These are phyloP conservation scores for Prunus yedoensis DNA, from an alignment of 331 rosid species.

Conservation along the genomic window DNA sequence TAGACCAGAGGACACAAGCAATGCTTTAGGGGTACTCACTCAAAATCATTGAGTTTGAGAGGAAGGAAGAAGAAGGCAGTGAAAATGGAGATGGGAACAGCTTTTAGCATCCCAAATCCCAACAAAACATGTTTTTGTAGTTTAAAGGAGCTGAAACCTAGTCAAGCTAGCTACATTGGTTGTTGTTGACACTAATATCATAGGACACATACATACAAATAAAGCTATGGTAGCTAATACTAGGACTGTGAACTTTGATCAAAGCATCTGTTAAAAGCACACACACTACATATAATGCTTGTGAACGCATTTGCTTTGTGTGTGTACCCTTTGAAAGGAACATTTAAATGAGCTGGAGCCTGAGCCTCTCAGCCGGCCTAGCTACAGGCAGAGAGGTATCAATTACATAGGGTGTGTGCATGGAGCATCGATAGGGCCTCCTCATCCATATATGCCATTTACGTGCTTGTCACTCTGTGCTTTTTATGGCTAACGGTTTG, in stretches of 20 bases:
- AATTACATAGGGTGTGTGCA: background rate
- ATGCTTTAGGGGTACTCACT: background rate
- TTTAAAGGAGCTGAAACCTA: slow-evolving; percentile 47
- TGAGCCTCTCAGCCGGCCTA: slow-evolving; percentile 57
- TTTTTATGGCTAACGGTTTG: slow-evolving; percentile 57
- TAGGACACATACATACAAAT: background rate
- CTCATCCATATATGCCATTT: slow-evolving; percentile 30
- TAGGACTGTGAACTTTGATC: background rate
- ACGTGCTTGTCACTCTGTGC: slow-evolving; percentile 39
- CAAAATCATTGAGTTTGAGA: background rate
- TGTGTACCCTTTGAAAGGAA: slow-evolving; percentile 29
- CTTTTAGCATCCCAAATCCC: slow-evolving; percentile 58
- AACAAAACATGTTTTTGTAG: slow-evolving; percentile 31
- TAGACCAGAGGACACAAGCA: background rate
- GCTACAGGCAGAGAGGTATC: background rate
- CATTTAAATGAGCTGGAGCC: slow-evolving; percentile 20
- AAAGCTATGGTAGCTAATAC: background rate
- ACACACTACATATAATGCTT: slow-evolving; percentile 9
- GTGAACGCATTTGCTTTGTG: slow-evolving; percentile 28
- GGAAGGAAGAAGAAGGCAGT: background rate
- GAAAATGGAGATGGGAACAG: slow-evolving; percentile 26
- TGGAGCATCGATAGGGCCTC: slow-evolving; percentile 2
- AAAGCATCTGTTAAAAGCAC: slow-evolving; percentile 5
- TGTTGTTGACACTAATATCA: background rate
- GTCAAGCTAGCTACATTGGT: slow-evolving; percentile 17